Evolutionary conservation across 305 asterid genomes (phyloP).

Genomic region (Fraxinus angustifolia): DNA sequence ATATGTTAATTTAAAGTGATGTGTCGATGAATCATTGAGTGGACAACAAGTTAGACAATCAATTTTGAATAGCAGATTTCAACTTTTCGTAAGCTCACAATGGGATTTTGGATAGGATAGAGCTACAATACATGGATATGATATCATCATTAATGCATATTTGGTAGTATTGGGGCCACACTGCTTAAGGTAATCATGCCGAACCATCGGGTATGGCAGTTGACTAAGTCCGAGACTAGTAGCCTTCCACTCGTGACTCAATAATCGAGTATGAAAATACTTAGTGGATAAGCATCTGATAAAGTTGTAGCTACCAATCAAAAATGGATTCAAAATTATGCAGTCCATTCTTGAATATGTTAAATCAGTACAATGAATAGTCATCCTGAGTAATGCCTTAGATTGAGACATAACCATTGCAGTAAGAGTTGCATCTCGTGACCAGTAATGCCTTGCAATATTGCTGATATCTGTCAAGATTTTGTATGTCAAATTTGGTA

Average conservation of each 20-base stretch:
- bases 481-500: neutral
- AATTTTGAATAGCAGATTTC: too few species aligned
- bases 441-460: neutral
- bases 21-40: too few species aligned
- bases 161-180: neutral
- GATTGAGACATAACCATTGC: neutral
- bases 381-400: neutral
- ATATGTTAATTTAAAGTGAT: too few species aligned
- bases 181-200: neutral
- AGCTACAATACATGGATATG: neutral
- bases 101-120: neutral
- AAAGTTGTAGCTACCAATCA: neutral
- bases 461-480: neutral
- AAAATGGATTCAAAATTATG: neutral
- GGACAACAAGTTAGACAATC: too few species aligned
- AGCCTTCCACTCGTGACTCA: conserved; percentile 6
- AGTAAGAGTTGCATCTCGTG: conserved; percentile 2
- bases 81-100: neutral
- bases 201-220: neutral
- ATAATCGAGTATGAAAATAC: conserved; percentile 12
- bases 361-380: conserved; percentile 13
- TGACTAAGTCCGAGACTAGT: neutral
- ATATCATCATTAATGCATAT: neutral
- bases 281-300: conserved; percentile 3
- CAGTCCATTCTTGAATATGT: neutral